Evolutionary conservation across 1,139 yeast genomes (phyloP), one percentile per base, ranked within the genome.

Genomic region (Taphrina wiesneri): DNA sequence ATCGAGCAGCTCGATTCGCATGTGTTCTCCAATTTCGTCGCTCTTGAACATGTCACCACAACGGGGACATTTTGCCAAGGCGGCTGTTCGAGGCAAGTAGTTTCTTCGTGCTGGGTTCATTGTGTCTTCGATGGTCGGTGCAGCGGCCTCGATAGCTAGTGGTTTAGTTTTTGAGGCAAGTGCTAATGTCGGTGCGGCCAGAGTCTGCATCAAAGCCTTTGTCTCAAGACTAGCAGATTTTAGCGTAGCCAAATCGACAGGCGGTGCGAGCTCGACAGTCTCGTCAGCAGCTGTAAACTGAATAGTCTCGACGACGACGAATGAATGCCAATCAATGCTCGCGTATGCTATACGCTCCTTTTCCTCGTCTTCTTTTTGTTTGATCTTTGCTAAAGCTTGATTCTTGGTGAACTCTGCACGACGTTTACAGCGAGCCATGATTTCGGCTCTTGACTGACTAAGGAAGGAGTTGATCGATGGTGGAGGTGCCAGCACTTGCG

Each of bases 311-410:
- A 88, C 88, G 19, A 90, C 79, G 1, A 81, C 79, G 73, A 91
- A 91, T 69, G 88, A 90, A 69, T 86, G 86, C 99, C 99, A 93
- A 75, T 92, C 92, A 28, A 90, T 86, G 34, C 87, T 83, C 0
- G 95, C 92, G 76, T 82, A 89, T 56, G 83, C 85, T 30, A 84
- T 79, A 76, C 74, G 70, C 63, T 82, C 81, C 63, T 77, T 70
- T 68, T 77, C 77, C 65, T 76, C 71, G 67, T 75, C 71, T 73
- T 78, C 74, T 67, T 75, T 71, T 34, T 74, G 72, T 57, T 75
- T 72, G 34, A 71, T 70, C 7, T 68, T 75, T 70, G 80, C 75
- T 19, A 74, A 76, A 47, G 77, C 76, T 54, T 77, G 75, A 65
- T 80, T 79, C 15, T 82, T 79, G 15, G 77, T 78, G 73, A 80